Percentiles rank a stretch among this genome's conserved stretches.
phyloP scores from a whole-genome alignment of 805 yeast species.

The Wickerhamiella australiensis region DNA sequence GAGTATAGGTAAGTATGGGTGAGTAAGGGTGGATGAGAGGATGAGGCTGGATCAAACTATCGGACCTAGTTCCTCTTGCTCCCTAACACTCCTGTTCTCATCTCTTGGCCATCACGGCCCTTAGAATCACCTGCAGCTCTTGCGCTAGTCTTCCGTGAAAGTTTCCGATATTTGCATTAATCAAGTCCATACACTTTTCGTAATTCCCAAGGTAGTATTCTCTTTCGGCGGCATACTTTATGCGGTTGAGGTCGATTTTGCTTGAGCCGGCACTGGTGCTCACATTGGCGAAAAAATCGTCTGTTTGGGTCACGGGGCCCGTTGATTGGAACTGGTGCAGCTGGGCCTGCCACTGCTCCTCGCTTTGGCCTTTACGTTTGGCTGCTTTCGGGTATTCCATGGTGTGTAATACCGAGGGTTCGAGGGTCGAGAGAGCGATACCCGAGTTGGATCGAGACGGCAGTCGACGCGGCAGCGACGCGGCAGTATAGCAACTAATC shows the following conservation, averaged over 20 bases:
- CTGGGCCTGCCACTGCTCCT: slow-evolving; percentile 49
- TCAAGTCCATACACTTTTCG: slow-evolving; percentile 37
- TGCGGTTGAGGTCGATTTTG: slow-evolving; percentile 44
- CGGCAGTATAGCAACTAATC: too few species aligned
- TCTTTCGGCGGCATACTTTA: slow-evolving; percentile 51
- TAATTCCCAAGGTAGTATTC: slow-evolving; percentile 48
- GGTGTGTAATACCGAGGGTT: not conserved
- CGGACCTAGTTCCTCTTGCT: too few species aligned
- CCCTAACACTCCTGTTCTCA: too few species aligned
- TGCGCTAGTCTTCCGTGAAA: slow-evolving; percentile 35
- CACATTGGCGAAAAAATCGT: slow-evolving; percentile 14
- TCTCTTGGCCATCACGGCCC: slow-evolving; percentile 2
- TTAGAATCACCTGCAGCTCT: slow-evolving; percentile 28
- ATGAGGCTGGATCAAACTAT: too few species aligned
- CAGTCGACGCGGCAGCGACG: too few species aligned
- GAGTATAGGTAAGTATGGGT: too few species aligned
- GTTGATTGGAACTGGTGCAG: slow-evolving; percentile 35
- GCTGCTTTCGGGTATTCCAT: slow-evolving; percentile 24
- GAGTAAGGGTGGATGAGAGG: too few species aligned
- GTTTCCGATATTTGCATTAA: slow-evolving; percentile 26
- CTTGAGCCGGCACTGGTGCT: slow-evolving; percentile 13
- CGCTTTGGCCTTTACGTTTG: slow-evolving; percentile 57
- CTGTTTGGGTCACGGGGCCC: slow-evolving; percentile 39
- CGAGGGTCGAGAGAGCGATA: too few species aligned
- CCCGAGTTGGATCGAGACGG: too few species aligned